A percentile compares a stretch with the other conserved stretches of the same genome.
These are phyloP conservation scores for Protomyces inouyei DNA, from an alignment of 1,139 yeast species.

Conservation along the genomic window DNA sequence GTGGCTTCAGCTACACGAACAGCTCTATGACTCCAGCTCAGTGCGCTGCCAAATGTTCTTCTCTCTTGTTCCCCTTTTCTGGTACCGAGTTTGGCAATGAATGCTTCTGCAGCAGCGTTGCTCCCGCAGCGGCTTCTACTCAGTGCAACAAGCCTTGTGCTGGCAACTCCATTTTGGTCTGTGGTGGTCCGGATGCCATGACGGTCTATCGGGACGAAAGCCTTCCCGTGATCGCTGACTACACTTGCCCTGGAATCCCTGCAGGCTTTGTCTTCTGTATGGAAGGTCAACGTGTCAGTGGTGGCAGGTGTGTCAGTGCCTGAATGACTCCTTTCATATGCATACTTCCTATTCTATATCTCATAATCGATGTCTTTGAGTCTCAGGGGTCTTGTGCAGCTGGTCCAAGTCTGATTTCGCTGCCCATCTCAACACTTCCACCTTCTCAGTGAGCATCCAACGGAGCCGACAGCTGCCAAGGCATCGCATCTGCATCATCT, in stretches of 20 bases:
- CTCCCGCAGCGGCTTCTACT: constrained; percentile 1
- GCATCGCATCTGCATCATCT: too few relatives aligned
- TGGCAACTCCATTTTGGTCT: constrained; percentile 5
- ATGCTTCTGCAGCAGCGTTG: constrained; percentile 13
- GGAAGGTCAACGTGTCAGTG: not conserved
- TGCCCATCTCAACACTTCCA: too few relatives aligned
- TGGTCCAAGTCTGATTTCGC: too few relatives aligned
- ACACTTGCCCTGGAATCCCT: not conserved
- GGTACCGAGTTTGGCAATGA: constrained; percentile 21
- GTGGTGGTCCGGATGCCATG: not conserved
- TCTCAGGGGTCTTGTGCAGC: too few relatives aligned
- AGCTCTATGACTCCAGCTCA: constrained; percentile 10
- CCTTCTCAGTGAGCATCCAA: too few relatives aligned
- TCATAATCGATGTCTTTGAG: too few relatives aligned
- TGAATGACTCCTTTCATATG: not conserved
- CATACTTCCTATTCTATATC: too few relatives aligned
- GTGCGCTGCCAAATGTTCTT: constrained; percentile 13
- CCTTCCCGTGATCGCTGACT: not conserved
- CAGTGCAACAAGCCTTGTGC: constrained; percentile 13
- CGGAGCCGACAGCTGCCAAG: too few relatives aligned
- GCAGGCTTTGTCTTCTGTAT: not conserved
- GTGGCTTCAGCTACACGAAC: constrained; percentile 10
- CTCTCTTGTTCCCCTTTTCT: constrained; percentile 2
- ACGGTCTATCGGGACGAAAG: not conserved
- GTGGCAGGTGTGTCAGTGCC: not conserved